These are phyloP conservation scores for Mortierella sp. DNA, from an alignment of 371 early-diverging fungal genomes.

Conservation along the genomic window DNA sequence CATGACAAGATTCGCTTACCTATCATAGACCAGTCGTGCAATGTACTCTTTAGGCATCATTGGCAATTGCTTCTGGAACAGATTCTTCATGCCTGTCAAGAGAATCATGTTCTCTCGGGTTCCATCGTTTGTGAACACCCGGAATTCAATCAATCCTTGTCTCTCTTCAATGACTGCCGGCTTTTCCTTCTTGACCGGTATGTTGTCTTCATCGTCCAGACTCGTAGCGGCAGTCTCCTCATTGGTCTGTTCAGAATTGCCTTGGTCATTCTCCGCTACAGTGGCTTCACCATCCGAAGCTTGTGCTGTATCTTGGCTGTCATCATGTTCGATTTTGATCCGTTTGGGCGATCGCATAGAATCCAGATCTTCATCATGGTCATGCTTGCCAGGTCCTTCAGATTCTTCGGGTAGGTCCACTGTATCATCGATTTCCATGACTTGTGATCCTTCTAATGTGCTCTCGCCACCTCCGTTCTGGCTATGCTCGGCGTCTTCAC, in stretches of 20 bases:
- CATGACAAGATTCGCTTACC: constrained; percentile 51
- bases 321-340: constrained; percentile 52
- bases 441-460: neutral
- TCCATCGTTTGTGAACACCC: constrained; percentile 79
- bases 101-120: constrained; percentile 81
- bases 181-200: constrained; percentile 54
- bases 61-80: constrained; percentile 98
- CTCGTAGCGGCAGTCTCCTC: constrained; percentile 24
- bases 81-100: constrained; percentile 93
- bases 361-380: constrained; percentile 13
- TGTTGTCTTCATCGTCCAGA: constrained; percentile 45
- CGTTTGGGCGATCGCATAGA: constrained; percentile 24
- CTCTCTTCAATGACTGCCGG: constrained; percentile 71
- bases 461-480: neutral
- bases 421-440: constrained; percentile 17
- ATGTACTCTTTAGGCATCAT: constrained; percentile 99
- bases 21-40: constrained; percentile 95
- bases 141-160: constrained; percentile 76
- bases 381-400: constrained; percentile 26
- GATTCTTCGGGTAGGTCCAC: constrained; percentile 9
- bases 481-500: constrained; percentile 4
- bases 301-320: constrained; percentile 12
- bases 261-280: constrained; percentile 38
- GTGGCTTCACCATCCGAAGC: constrained; percentile 24
- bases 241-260: constrained; percentile 28